A percentile compares a stretch with the other conserved stretches of the same genome.
Conservation (phyloP, 441 rosid genomes). For the Populus tomentosa region DNA sequence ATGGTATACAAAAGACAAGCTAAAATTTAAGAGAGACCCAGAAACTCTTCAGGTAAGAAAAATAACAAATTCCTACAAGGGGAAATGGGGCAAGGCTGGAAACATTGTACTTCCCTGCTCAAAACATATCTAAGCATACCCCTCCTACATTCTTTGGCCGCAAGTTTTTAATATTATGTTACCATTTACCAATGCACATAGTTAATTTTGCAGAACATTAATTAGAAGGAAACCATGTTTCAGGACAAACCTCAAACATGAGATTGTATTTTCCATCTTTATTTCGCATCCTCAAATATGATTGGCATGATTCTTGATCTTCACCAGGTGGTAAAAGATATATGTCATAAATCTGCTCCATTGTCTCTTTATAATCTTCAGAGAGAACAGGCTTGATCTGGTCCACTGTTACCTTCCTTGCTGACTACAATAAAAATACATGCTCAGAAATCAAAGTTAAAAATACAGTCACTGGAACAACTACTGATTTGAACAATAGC, state of each 20-base stretch:
- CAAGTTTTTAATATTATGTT: too few relatives aligned
- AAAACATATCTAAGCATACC: too few relatives aligned
- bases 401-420: slow-evolving; percentile 57
- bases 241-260: slow-evolving; percentile 90
- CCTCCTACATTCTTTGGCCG: too few relatives aligned
- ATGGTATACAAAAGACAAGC: too few relatives aligned
- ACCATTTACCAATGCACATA: too few relatives aligned
- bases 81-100: too few relatives aligned
- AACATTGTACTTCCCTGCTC: too few relatives aligned
- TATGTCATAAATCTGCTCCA: slow-evolving; percentile 91
- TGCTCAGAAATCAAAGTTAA: slow-evolving; percentile 23
- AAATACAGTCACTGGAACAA: not conserved
- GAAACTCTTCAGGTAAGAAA: too few relatives aligned
- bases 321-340: slow-evolving; percentile 99
- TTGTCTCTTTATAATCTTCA: slow-evolving; percentile 63
- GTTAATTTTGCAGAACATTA: not conserved
- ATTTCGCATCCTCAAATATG: slow-evolving; percentile 95
- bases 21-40: too few relatives aligned
- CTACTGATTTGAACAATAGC: not conserved
- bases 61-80: too few relatives aligned
- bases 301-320: slow-evolving; percentile 95
- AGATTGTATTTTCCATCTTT: slow-evolving; percentile 98
- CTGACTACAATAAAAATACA: slow-evolving; percentile 55
- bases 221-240: slow-evolving; percentile 12
- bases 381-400: slow-evolving; percentile 57